Base-by-base conservation (phyloP, 305 asterid genomes). In the Petunia hybrid region DNA sequence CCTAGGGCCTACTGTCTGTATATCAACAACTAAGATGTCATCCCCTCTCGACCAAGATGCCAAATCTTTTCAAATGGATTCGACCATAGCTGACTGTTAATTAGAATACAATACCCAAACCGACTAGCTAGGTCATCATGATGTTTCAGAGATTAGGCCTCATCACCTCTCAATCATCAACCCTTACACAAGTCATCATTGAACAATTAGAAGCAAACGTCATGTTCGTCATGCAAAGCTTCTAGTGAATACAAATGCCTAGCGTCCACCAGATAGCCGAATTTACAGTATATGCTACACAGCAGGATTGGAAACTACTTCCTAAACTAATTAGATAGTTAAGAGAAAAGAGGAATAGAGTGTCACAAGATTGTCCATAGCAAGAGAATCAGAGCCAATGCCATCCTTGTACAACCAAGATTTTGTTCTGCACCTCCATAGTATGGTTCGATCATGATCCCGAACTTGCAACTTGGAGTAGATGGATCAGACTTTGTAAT, bases 401-500 rank as follows among this genome's bases (percentile, higher is more conserved):
- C 66, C 77, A 16, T 79, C 41, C n/a, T 13, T 16, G 80, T 59
- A 70, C 67, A 42, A 4, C 74, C 76, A 9, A 80, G 66, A 68
- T 73, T 76, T 45, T 81, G 90, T 6, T 85, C 88, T 13, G 82
- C 90, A 22, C 89, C 90, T 31, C 86, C 86, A 62, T 85, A 92
- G 82, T 91, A 91, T 0, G 91, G 90, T 83, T 83, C 45, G 78
- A 91, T 93, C 94, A 85, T 88, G 81, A 88, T 56, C 42, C 78
- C 76, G 77, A 92, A 93, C 87, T 70, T 88, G 91, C 98, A 93
- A 81, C 43, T 90, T 36, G 86, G 92, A 6, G 82, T 60, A 3
- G 97, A 78, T 2, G 98, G 96, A 85, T 94, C 91, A 2, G 92
- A 90, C 79, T 90, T 82, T 4, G 96, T 91, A 14, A 89, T 76